Percentiles rank a stretch among this genome's conserved stretches.
These are phyloP conservation scores for Croton laevigatus DNA, from an alignment of 441 rosid genomes.

Conservation along the genomic window DNA sequence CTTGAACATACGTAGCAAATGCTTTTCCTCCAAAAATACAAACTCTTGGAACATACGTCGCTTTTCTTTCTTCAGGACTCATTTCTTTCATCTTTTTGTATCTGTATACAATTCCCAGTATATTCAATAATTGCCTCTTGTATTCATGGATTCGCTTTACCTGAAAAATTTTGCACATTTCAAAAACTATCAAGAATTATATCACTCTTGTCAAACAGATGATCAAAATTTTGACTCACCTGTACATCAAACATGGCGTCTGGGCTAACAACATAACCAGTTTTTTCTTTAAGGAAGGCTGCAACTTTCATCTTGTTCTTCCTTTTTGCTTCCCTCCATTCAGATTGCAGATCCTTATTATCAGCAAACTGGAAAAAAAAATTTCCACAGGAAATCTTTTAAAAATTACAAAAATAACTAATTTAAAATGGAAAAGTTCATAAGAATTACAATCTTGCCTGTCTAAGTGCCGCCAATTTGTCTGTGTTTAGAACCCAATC, in stretches of 20 bases:
- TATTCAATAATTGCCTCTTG: slow-evolving; percentile 43
- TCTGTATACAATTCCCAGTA: slow-evolving; percentile 78
- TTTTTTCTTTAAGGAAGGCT: slow-evolving; percentile 32
- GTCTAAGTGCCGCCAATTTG: slow-evolving; percentile 27
- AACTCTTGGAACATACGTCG: slow-evolving; percentile 71
- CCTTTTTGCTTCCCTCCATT: slow-evolving; percentile 41
- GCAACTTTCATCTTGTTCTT: slow-evolving; percentile 45
- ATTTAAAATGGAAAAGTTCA: too few species aligned
- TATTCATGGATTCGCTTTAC: slow-evolving; percentile 46
- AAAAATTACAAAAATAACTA: not conserved
- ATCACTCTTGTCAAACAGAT: not conserved
- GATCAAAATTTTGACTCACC: slow-evolving; percentile 15
- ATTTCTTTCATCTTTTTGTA: slow-evolving; percentile 96
- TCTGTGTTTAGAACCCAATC: slow-evolving; percentile 47
- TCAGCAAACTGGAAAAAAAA: slow-evolving; percentile 38
- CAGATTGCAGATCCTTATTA: slow-evolving; percentile 28
- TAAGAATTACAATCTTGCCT: slow-evolving; percentile 23
- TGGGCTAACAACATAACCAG: slow-evolving; percentile 41
- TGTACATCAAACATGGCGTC: slow-evolving; percentile 48
- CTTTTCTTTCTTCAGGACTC: slow-evolving; percentile 62
- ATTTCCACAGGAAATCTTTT: not conserved
- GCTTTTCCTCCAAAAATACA: slow-evolving; percentile 99
- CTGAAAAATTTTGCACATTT: slow-evolving; percentile 17
- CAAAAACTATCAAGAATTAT: too few species aligned
- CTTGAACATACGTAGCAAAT: slow-evolving; percentile 88